Base-by-base conservation (phyloP, 176 grass and related monocot species). In the Oryza officinalis region DNA sequence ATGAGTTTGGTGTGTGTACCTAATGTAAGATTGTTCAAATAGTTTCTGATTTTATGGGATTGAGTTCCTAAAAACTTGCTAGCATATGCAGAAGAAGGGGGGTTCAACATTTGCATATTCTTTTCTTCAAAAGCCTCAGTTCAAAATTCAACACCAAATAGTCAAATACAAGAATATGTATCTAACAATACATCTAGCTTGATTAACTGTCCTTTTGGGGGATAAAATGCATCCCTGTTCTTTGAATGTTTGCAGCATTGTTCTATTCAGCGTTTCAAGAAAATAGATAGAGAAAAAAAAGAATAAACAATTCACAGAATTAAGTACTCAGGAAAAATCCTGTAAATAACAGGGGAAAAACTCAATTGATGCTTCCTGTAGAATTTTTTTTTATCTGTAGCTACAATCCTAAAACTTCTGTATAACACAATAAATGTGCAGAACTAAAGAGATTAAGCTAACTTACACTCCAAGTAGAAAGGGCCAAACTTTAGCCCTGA, bases 381-480 rank as follows among this genome's bases (percentile, higher is more conserved):
- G 27, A 76, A 35, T 17, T 46, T 23, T 18, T 64, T 23, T 50
- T 33, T 1, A 76, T 23, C 32, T 14, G 35, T 26, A 73, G 49
- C 3, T 47, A 74, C 13, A 65, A 65, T 23, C 70, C 30, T 69
- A 80, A 13, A 82, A 73, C 13, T 26, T 83, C 30, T 30, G 22
- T 27, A 22, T 26, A 32, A 60, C 17, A 27, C 73, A 90, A 11
- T 69, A 69, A 81, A 86, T 38, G 50, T 61, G 76, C 75, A 77
- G 80, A 72, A 33, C 27, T 65, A 76, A 69, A 83, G 15, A 76
- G 23, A 32, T 27, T 5, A 33, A 40, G 46, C 14, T 65, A 88
- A 68, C 91, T 95, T 90, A 98, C 96, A 98, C 92, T 84, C 92
- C 93, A 79, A 98, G 96, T 41, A 98, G 89, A 86, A 95, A 98